Evolutionary conservation across 164 flowering plant genomes (phyloP), one percentile per base, ranked within the genome.

Genomic region (Aristolochia californica): DNA sequence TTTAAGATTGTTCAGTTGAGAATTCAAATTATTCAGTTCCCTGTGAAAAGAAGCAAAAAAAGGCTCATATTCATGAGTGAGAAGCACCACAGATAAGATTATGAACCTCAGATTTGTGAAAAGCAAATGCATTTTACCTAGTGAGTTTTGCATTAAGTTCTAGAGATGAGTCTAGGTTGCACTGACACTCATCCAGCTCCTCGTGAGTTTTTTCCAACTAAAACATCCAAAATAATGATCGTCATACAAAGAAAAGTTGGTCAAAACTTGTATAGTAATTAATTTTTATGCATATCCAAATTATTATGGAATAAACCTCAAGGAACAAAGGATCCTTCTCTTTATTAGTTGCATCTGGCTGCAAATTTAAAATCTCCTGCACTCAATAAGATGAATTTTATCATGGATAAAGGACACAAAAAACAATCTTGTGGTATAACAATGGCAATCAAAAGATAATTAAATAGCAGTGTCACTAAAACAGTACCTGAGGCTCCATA

Each of bases 101-200:
- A 60, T 8, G 28, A 59, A 18, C 2, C 34, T 45, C 40, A 26
- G 17, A 2, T 43, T 52, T 45, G 13, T 25, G 5, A 23, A 55
- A 62, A 25, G 25, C 27, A 55, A 30, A 54, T 24, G 55, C 21
- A 14, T 40, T 56, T 67, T 47, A 91, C 98, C 91, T 77, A 13
- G 77, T 71, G 23, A 93, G 82, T 65, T 81, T 87, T 64, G 69
- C 76, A 71, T 93, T 93, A 8, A 72, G 75, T 56, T 85, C 83
- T 58, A 85, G 63, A 67, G 91, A 85, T 75, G 80, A 69, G 21
- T 70, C 70, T 34, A 93, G 75, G 60, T 78, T 80, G 43, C 43
- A 59, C 67, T 77, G 79, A 75, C 94, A 83, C 28, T 76, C 76
- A 53, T 78, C 87, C 55, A 88, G 68, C 65, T 93, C 95, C 21